phyloP scores from a whole-genome alignment of 176 grass and related monocot genomes.

The Secale cereale region DNA sequence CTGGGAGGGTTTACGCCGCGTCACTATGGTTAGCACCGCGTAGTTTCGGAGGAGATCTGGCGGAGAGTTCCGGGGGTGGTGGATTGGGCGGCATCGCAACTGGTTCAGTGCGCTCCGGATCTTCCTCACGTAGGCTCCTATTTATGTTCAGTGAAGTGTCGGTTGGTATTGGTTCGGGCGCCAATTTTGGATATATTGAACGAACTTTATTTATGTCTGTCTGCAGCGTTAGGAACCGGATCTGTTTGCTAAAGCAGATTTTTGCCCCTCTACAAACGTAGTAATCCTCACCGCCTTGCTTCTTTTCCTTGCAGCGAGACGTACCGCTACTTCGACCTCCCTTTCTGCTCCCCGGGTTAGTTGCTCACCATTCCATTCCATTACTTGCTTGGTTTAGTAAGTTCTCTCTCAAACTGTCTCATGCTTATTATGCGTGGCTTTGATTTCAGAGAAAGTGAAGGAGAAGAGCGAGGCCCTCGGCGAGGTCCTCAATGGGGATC shows the following conservation, averaged over 20 bases:
- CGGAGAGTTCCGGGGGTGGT: neutral
- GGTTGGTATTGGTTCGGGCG: neutral
- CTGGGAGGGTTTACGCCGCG: neutral
- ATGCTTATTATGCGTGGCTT: neutral
- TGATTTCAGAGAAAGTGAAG: slow-evolving; percentile 63
- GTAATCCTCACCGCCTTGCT: neutral
- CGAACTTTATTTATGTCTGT: neutral
- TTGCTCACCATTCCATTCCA: neutral
- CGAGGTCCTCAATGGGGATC: slow-evolving; percentile 88
- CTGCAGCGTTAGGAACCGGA: slow-evolving; percentile 6
- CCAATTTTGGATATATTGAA: neutral
- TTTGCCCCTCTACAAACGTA: neutral
- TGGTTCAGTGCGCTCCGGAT: neutral
- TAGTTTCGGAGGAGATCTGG: slow-evolving; percentile 19
- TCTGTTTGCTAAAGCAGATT: slow-evolving; percentile 8
- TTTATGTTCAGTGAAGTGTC: neutral
- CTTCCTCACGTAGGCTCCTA: neutral
- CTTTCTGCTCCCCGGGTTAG: slow-evolving; percentile 90
- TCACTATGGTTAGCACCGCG: neutral
- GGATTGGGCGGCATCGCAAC: neutral
- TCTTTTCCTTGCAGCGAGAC: slow-evolving; percentile 75
- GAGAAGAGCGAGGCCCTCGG: slow-evolving; percentile 90
- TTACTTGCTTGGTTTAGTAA: neutral
- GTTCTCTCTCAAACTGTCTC: neutral
- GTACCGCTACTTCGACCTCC: slow-evolving; percentile 91